Base-by-base conservation (phyloP, 371 early-diverging fungal genomes). In the Synchytrium microbalum region DNA sequence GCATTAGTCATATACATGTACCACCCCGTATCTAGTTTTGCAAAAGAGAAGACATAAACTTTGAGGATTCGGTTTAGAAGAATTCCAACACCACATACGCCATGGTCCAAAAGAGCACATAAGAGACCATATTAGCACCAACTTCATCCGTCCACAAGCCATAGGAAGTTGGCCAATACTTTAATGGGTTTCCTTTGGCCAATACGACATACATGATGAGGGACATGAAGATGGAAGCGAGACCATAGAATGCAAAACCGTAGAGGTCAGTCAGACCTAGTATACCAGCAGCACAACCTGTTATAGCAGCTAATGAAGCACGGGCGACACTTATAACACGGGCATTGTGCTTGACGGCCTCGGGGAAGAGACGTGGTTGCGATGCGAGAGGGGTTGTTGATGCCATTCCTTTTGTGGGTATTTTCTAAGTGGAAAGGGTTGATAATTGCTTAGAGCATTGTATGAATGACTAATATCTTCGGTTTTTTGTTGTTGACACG, bases 81-180 rank as follows among this genome's bases (percentile, higher is more conserved):
- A n/a, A n/a, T n/a, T n/a, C n/a, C 32, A 90, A 88, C 65, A 90
- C 77, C 54, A 90, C 90, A 60, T 86, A 88, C 26, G 87, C 75
- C 60, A 92, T 72, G n/a, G 92, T 92, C 83, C 90, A 90, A 70
- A 92, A 92, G 62, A 92, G 72, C 58, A 88, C 80, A 70, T 85
- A 90, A 33, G 85, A 84, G 67, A 90, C 76, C 46, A 89, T 69
- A n/a, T 85, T 85, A 19, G 84, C 85, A 16, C 46, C 23, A 19
- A 89, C 82, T 3, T 89, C 90, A 58, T 86, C 81, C 0, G 82
- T 76, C 58, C 82, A 81, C 24, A 88, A 66, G 64, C 81, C 84
- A 54, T 73, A 69, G 24, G 74, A 72, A 29, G 73, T 62, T 3
- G 83, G 75, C 71, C 88, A 86, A 64, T 79, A 84, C n/a, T n/a